Evolutionary conservation across 164 flowering plant genomes (phyloP), one percentile per base, ranked within the genome.

Genomic region (Sextonia rubra): DNA sequence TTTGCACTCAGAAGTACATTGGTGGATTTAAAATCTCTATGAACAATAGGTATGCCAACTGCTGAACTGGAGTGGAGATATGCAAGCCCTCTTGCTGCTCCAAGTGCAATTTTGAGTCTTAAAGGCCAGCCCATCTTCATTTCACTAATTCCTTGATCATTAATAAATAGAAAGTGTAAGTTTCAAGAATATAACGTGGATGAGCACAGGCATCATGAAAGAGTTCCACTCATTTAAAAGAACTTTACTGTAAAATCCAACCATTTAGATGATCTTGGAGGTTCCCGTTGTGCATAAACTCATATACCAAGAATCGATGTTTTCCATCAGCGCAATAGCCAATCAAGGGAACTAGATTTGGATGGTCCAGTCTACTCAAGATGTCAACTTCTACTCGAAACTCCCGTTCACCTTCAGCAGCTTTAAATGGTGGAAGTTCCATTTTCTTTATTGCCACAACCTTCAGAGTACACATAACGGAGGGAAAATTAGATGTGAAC

Each of bases 301-400:
- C 98, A 69, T 96, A 96, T 3, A 96, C 99, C 55, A 96, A 84
- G 78, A 96, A 96, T 61, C 99, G 85, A 47, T 92, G 89, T 81
- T 96, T 96, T 68, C 99, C 95, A 75, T 96, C 99, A 1, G 99
- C 97, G 73, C 99, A 96, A 66, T 96, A 96, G 24, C 99, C 99
- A 44, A 90, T 90, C 56, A 96, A 80, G 55, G 94, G 80, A 30
- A 93, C 98, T 66, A 96, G 86, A 83, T 96, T 92, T 62, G 97
- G 97, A 79, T 96, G 97, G 73, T 91, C 86, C 71, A 96, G 84
- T 80, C 97, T 91, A 89, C 98, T 96, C 83, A 96, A 77, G 68
- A 96, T 91, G 82, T 96, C 99, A 48, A 96, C 98, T 82, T 96
- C 99, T 12, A 96, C 99, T 0, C 97, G 90, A 64, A 96, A 96